phyloP scores from a whole-genome alignment of 2,329 filamentous ascomycete species.

The Saccharata proteae region DNA sequence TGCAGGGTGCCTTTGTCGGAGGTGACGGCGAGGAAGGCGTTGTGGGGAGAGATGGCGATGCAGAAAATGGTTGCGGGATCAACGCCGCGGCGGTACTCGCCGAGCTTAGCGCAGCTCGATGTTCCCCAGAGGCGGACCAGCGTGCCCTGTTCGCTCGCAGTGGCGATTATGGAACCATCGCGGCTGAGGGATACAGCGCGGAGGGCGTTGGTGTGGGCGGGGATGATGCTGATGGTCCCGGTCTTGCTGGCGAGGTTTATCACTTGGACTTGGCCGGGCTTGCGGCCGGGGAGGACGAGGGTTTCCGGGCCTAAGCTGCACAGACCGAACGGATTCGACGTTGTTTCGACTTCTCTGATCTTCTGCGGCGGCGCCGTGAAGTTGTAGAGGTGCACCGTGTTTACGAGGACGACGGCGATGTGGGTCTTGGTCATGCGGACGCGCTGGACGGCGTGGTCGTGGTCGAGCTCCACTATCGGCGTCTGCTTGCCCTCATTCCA shows the following conservation, averaged over 20 bases:
- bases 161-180: conserved; percentile 73
- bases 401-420: conserved; percentile 70
- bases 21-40: conserved; percentile 72
- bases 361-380: conserved; percentile 63
- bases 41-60: conserved; percentile 74
- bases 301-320: conserved; percentile 63
- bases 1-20: conserved; percentile 96
- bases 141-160: conserved; percentile 86
- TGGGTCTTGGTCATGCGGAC: conserved; percentile 64
- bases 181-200: conserved; percentile 68
- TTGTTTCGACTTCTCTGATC: conserved; percentile 68
- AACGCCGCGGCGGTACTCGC: conserved; percentile 77
- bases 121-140: conserved; percentile 78
- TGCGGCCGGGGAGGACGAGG: conserved; percentile 78
- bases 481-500: conserved; percentile 81
- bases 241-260: conserved; percentile 55
- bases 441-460: conserved; percentile 67
- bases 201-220: conserved; percentile 70
- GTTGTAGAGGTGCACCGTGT: conserved; percentile 69
- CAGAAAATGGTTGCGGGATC: conserved; percentile 82
- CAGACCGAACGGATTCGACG: conserved; percentile 70
- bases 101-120: conserved; percentile 64
- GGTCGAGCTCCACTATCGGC: conserved; percentile 63
- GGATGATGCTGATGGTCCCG: conserved; percentile 82
- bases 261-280: conserved; percentile 76